Conservation (phyloP, 805 yeast genomes). For the Kuraishia floccosa region DNA sequence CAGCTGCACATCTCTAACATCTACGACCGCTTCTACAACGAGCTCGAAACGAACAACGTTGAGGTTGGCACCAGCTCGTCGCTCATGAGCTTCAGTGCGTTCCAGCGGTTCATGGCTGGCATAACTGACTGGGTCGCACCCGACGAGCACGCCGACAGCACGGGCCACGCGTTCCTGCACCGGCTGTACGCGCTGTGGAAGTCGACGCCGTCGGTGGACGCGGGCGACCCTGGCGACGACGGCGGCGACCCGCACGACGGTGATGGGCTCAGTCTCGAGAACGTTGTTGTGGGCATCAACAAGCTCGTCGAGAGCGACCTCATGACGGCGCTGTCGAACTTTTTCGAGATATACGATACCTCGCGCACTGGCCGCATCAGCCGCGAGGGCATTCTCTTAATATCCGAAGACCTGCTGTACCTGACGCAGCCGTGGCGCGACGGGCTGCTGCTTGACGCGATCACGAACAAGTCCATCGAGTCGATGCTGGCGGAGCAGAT, state of each 20-base stretch:
- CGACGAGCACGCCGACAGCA: slow-evolving; percentile 19
- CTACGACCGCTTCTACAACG: slow-evolving; percentile 77
- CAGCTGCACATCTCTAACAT: slow-evolving; percentile 52
- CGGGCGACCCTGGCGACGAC: too few species aligned
- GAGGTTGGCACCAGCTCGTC: slow-evolving; percentile 35
- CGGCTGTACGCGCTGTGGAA: slow-evolving; percentile 40
- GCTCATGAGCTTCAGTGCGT: slow-evolving; percentile 64
- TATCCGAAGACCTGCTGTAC: slow-evolving; percentile 79
- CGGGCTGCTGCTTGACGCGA: slow-evolving; percentile 48
- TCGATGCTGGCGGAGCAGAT: slow-evolving; percentile 57
- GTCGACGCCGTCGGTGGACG: too few species aligned
- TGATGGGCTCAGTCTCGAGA: slow-evolving; percentile 48
- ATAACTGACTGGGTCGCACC: slow-evolving; percentile 65
- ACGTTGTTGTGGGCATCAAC: slow-evolving; percentile 66
- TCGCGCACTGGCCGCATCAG: slow-evolving; percentile 50
- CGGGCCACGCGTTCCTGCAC: slow-evolving; percentile 37
- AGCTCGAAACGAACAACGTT: slow-evolving; percentile 55
- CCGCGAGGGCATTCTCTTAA: slow-evolving; percentile 67
- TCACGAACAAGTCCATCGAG: slow-evolving; percentile 55
- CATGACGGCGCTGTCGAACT: slow-evolving; percentile 67
- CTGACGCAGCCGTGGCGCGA: slow-evolving; percentile 84
- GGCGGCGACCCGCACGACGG: too few species aligned
- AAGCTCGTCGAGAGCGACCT: slow-evolving; percentile 59
- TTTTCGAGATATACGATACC: slow-evolving; percentile 65
- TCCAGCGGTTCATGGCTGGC: slow-evolving; percentile 64